phyloP scores from a whole-genome alignment of 2,329 filamentous ascomycete species.

The Fusarium cyanostomum region DNA sequence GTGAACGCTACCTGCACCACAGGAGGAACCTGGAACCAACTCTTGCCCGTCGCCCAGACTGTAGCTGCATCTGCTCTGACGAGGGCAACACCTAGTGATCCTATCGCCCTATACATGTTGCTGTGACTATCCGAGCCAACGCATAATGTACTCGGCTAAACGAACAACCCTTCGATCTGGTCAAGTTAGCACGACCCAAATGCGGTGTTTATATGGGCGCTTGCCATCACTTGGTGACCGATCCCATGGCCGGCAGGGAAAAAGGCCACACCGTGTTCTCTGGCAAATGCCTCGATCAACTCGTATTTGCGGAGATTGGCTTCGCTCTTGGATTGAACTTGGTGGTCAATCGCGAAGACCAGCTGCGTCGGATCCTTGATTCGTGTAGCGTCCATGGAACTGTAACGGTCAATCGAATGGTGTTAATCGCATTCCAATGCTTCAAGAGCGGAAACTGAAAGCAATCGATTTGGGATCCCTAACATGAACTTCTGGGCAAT shows the following conservation, averaged over 20 bases:
- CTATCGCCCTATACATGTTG: no score
- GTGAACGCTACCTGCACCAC: conserved; percentile 80
- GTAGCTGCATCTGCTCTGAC: conserved; percentile 85
- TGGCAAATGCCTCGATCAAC: conserved; percentile 83
- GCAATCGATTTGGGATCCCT: not conserved
- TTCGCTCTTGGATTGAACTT: conserved; percentile 80
- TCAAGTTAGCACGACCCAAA: conserved; percentile 2
- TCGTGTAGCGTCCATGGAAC: conserved; percentile 73
- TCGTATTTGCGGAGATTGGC: conserved; percentile 83
- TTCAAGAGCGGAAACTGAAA: not conserved
- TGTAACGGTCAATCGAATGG: not conserved
- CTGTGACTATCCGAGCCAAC: conserved; percentile 84
- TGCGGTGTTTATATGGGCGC: not conserved
- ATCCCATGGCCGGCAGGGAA: conserved; percentile 82
- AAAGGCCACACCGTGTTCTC: conserved; percentile 77
- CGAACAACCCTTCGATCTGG: conserved; percentile 65
- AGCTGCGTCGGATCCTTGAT: conserved; percentile 78
- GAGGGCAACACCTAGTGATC: no score
- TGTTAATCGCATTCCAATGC: not conserved
- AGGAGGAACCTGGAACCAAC: conserved; percentile 84
- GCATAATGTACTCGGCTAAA: conserved; percentile 82
- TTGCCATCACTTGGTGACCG: conserved; percentile 80
- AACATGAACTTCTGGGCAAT: conserved; percentile 77
- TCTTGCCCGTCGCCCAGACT: conserved; percentile 80
- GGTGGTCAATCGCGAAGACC: conserved; percentile 85